Evolutionary conservation across 495 filamentous ascomycete genomes (phyloP), one percentile per base, ranked within the genome.

Genomic region (Diplogelasinospora grovesii): DNA sequence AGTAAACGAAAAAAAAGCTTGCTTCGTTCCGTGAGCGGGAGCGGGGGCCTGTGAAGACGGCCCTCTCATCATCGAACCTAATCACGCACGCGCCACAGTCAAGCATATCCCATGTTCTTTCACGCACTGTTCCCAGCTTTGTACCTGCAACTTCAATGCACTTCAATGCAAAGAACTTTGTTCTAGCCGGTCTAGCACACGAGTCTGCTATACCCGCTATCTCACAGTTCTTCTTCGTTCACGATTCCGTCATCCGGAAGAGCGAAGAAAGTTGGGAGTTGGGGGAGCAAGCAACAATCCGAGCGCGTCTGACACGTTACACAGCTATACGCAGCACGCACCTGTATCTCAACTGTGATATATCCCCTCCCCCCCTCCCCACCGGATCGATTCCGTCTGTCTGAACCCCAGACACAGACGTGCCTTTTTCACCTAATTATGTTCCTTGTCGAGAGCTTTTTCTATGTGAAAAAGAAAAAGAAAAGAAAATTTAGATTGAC

Each of bases 111-210:
- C n/a, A n/a, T n/a, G 15, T 10, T 18, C 8, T 14, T 33, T 7
- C 15, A 44, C 22, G 15, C 32, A 33, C 16, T 29, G 23, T 11
- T 9, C 22, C 29, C 39, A 9, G 30, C 4, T 26, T 30, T 36
- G 41, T 44, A 44, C 31, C 30, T 29, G 41, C 22, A 44, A 44
- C 31, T 44, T 45, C 27, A 5, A 39, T 23, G 10, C 36, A 15
- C 8, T 19, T 36, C n/a, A n/a, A n/a, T 22, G 7, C 15, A 36
- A 21, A 18, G 8, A 18, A 2, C 36, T 38, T 26, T 13, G 13
- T 26, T 13, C 22, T 18, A 38, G 32, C 24, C 32, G 26, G 30
- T 23, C 15, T n/a, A 18, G 23, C 13, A 32, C 21, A 24, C 22
- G 4, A n/a, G 13, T 10, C 2, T 3, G 18, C 20, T 38, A 25